These are phyloP conservation scores for Tothia fuscella DNA, from an alignment of 2,329 filamentous ascomycete species.

Conservation along the genomic window DNA sequence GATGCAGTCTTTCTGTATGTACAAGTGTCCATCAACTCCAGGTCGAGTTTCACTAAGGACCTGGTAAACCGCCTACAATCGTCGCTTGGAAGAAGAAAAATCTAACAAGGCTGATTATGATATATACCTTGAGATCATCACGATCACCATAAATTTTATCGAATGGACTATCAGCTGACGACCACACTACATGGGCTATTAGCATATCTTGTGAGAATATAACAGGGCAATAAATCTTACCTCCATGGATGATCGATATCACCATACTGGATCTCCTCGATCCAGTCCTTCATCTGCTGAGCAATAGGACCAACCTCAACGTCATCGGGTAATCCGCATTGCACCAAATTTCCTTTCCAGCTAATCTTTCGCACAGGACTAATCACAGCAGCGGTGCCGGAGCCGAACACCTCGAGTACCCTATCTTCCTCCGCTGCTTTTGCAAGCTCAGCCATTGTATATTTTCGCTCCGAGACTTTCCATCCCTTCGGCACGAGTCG, in stretches of 20 bases:
- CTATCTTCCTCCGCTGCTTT: conserved; percentile 75
- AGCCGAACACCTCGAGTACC: conserved; percentile 83
- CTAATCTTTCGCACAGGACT: conserved; percentile 80
- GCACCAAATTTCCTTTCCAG: conserved; percentile 71
- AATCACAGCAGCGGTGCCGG: conserved; percentile 89
- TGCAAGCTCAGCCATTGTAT: conserved; percentile 76
- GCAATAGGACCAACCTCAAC: conserved; percentile 85
- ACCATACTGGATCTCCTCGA: conserved; percentile 89
- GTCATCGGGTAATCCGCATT: conserved; percentile 68
- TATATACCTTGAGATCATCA: too few species aligned
- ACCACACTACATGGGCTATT: too few species aligned
- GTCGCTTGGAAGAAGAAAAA: too few species aligned
- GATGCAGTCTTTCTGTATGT: too few species aligned
- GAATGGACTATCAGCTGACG: too few species aligned
- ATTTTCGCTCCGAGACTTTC: conserved; percentile 79
- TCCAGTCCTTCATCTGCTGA: conserved; percentile 86
- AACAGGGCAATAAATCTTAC: conserved; percentile 1
- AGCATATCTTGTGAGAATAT: too few species aligned
- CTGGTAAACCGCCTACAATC: too few species aligned
- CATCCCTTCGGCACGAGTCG: conserved; percentile 75
- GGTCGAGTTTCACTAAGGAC: too few species aligned
- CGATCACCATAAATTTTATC: too few species aligned
- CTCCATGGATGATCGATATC: conserved; percentile 91
- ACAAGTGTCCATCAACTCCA: too few species aligned
- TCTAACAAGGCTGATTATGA: too few species aligned